Percentiles rank a stretch among this genome's conserved stretches.
Evolutionary conservation across 371 early-diverging fungal genomes (phyloP).

Genomic region (Lichtheimia hyalospora): DNA sequence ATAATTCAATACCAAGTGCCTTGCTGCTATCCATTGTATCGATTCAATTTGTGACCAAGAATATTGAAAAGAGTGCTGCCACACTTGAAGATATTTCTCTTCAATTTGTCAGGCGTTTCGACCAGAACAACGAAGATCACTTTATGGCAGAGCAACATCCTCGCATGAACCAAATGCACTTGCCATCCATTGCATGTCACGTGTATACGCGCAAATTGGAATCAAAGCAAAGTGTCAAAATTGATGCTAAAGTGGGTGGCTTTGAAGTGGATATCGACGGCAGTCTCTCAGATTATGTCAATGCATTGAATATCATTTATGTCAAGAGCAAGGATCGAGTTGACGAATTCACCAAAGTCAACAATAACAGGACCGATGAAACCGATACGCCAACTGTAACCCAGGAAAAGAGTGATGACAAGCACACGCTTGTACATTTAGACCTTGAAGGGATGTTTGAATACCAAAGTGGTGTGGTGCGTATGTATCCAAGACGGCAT

Average conservation of each 20-base stretch:
- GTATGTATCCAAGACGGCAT: slow-evolving; percentile 57
- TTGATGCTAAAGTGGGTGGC: slow-evolving; percentile 68
- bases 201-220: slow-evolving; percentile 43
- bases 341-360: slow-evolving; percentile 45
- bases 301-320: slow-evolving; percentile 67
- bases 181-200: slow-evolving; percentile 61
- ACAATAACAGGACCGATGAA: slow-evolving; percentile 1
- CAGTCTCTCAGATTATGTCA: slow-evolving; percentile 70
- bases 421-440: slow-evolving; percentile 21
- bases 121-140: slow-evolving; percentile 68
- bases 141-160: slow-evolving; percentile 68
- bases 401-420: background rate
- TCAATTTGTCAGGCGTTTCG: slow-evolving; percentile 76
- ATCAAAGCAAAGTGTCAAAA: slow-evolving; percentile 42
- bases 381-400: background rate
- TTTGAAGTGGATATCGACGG: slow-evolving; percentile 71
- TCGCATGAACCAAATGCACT: slow-evolving; percentile 65
- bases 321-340: slow-evolving; percentile 59
- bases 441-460: slow-evolving; percentile 41
- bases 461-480: slow-evolving; percentile 45
- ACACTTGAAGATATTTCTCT: slow-evolving; percentile 60
- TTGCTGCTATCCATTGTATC: slow-evolving; percentile 62
- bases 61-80: slow-evolving; percentile 59
- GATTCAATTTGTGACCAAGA: slow-evolving; percentile 60
- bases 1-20: slow-evolving; percentile 38